Evolutionary conservation across 2,329 filamentous ascomycete species (phyloP).

Genomic region (Aureobasidium lini): DNA sequence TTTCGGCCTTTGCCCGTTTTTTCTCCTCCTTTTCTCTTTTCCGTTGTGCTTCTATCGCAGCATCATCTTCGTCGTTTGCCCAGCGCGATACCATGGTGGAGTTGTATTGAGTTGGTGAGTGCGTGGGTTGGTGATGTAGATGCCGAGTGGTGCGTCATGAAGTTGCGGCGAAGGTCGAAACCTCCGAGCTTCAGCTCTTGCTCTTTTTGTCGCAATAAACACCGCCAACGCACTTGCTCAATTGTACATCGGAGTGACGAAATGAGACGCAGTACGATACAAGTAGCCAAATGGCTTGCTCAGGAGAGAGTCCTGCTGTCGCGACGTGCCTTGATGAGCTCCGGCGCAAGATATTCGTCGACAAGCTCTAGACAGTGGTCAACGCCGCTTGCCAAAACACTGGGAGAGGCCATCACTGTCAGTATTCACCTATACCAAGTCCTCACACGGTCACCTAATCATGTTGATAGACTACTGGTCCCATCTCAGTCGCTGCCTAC

Average conservation of each 20-base stretch:
- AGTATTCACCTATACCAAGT: conserved; percentile 13
- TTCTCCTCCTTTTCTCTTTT: conserved; percentile 85
- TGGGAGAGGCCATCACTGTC: conserved; percentile 82
- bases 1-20: conserved; percentile 74
- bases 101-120: background rate
- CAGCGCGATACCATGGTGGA: conserved; percentile 59
- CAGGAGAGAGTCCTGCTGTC: background rate
- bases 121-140: background rate
- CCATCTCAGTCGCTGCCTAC: conserved; percentile 83
- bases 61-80: conserved; percentile 78
- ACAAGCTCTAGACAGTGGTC: conserved; percentile 65
- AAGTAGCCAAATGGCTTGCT: background rate
- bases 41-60: conserved; percentile 61
- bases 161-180: conserved; percentile 10
- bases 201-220: conserved; percentile 5
- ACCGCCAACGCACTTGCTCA: background rate
- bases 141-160: background rate
- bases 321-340: conserved; percentile 1
- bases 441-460: conserved; percentile 6
- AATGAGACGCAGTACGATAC: conserved; percentile 14
- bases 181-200: conserved; percentile 4
- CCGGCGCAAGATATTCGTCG: conserved; percentile 36
- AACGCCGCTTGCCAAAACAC: conserved; percentile 79
- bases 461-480: conserved; percentile 65
- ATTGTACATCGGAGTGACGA: background rate